Evolutionary conservation across 805 yeast species (phyloP).

Genomic region (Blastobotrys parvus): DNA sequence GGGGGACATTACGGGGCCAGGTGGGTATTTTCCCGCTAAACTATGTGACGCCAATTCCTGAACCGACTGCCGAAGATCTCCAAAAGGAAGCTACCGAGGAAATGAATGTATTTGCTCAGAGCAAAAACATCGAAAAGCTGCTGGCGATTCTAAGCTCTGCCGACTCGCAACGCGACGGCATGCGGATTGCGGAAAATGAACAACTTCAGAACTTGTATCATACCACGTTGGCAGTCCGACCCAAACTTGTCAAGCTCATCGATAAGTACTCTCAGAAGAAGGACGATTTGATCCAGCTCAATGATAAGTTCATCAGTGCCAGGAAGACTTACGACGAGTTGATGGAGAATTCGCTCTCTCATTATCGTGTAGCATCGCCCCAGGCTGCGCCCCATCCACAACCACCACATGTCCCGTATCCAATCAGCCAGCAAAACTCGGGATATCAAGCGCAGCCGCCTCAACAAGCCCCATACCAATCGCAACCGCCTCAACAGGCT

Average conservation of each 20-base stretch:
- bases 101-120: slow-evolving; percentile 42
- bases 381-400: neutral
- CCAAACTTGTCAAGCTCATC: slow-evolving; percentile 62
- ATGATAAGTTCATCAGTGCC: slow-evolving; percentile 62
- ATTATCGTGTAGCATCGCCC: slow-evolving; percentile 13
- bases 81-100: slow-evolving; percentile 44
- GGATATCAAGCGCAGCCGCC: slow-evolving; percentile 1
- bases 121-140: slow-evolving; percentile 60
- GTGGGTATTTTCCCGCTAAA: slow-evolving; percentile 89
- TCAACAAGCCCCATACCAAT: slow-evolving; percentile 4
- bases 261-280: slow-evolving; percentile 71
- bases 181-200: slow-evolving; percentile 41
- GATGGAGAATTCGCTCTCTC: slow-evolving; percentile 41
- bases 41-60: slow-evolving; percentile 73
- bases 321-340: slow-evolving; percentile 60
- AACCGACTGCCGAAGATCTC: slow-evolving; percentile 54
- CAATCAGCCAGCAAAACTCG: slow-evolving; percentile 1
- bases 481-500: slow-evolving; percentile 2
- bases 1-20: slow-evolving; percentile 74
- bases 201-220: slow-evolving; percentile 71
- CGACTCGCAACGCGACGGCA: slow-evolving; percentile 24
- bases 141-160: slow-evolving; percentile 44
- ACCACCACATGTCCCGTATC: slow-evolving; percentile 1
- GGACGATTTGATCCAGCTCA: slow-evolving; percentile 67
- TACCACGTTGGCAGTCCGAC: slow-evolving; percentile 61